Conservation (phyloP, 805 yeast species). For the Teunomyces barrocoloradensis region DNA sequence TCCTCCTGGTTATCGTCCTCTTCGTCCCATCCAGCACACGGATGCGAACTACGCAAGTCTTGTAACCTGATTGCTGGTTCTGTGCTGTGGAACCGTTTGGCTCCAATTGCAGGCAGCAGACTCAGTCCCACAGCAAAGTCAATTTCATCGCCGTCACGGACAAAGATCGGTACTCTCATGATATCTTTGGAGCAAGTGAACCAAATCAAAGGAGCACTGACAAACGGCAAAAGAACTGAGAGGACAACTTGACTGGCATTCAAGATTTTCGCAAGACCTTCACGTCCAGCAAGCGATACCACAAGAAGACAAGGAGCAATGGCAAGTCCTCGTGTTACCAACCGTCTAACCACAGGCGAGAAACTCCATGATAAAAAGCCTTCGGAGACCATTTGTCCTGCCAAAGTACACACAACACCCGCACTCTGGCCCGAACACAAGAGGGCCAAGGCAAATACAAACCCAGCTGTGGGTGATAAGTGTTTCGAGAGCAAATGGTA, state of each 20-base stretch:
- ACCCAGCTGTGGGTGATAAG: conserved; percentile 82
- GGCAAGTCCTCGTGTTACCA: conserved; percentile 80
- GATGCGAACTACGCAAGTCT: conserved; percentile 39
- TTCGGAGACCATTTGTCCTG: conserved; percentile 92
- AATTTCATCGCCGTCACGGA: conserved; percentile 27
- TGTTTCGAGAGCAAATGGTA: conserved; percentile 67
- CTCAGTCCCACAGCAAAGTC: conserved; percentile 9
- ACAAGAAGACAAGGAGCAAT: conserved; percentile 81
- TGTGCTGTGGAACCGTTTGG: conserved; percentile 26
- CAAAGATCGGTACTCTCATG: conserved; percentile 54
- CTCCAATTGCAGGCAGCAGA: conserved; percentile 1
- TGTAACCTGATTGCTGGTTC: conserved; percentile 42
- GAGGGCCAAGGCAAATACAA: conserved; percentile 84
- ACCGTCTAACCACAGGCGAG: conserved; percentile 77
- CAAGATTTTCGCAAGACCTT: conserved; percentile 71
- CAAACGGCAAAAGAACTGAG: conserved; percentile 77
- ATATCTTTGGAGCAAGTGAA: conserved; percentile 69
- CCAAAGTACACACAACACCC: conserved; percentile 89
- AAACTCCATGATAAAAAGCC: conserved; percentile 81
- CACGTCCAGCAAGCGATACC: conserved; percentile 70
- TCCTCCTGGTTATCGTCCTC: conserved; percentile 23
- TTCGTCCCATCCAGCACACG: conserved; percentile 43
- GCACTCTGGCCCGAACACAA: conserved; percentile 93
- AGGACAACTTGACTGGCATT: conserved; percentile 83
- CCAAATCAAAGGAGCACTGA: conserved; percentile 82